These are phyloP conservation scores for Persicaria maculosa DNA, from an alignment of 148 eudicot genomes.

Conservation along the genomic window DNA sequence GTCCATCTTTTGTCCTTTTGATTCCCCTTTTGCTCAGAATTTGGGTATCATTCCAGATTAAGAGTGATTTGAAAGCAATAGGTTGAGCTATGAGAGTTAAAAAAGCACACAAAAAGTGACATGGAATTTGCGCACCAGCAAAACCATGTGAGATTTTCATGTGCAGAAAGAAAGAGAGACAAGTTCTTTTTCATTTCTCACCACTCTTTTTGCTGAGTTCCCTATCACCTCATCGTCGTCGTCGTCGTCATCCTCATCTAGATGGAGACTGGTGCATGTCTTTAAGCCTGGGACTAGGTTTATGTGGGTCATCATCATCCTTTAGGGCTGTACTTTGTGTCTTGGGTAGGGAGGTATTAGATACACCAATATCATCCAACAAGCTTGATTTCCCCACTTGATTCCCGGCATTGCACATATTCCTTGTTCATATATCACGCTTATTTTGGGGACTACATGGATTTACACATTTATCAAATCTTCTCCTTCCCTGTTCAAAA, in stretches of 20 bases:
- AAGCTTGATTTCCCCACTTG: not conserved
- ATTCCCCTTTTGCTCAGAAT: not conserved
- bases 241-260: slow-evolving; percentile 4
- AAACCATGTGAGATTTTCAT: slow-evolving; percentile 6
- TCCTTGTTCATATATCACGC: not conserved
- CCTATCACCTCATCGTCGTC: not conserved
- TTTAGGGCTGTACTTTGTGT: not conserved
- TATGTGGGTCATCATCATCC: not conserved
- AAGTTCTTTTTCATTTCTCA: not conserved
- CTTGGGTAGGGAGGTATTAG: slow-evolving; percentile 1
- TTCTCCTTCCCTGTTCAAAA: not conserved
- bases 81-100: not conserved
- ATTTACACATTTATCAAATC: not conserved
- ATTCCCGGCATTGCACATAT: slow-evolving; percentile 3
- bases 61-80: not conserved
- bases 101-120: not conserved
- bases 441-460: not conserved
- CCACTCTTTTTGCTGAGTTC: slow-evolving; percentile 7
- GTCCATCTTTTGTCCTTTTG: not conserved
- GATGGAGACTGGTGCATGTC: too few relatives aligned
- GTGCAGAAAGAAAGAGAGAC: not conserved
- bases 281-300: not conserved
- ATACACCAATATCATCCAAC: not conserved
- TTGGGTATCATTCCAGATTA: not conserved
- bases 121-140: not conserved